Evolutionary conservation across 192 early-diverging fungal species (phyloP).

Genomic region (Chytriomyces sp.): DNA sequence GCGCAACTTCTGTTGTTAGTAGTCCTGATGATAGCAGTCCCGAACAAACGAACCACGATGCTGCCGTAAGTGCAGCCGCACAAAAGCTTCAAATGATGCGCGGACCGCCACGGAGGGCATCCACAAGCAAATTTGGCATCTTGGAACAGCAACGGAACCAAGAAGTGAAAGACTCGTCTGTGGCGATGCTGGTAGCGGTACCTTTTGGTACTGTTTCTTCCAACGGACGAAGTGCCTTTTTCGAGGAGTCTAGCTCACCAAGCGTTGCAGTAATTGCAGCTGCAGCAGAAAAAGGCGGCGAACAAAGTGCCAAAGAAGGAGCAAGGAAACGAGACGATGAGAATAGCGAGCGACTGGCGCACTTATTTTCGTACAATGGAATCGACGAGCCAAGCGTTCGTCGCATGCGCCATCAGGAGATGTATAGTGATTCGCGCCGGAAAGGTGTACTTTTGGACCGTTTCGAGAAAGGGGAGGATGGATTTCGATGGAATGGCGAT

Average conservation of each 20-base stretch:
- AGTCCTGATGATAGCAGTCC: too few species aligned
- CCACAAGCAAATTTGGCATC: too few species aligned
- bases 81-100: too few species aligned
- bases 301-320: too few species aligned
- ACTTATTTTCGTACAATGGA: neutral
- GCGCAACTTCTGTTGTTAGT: too few species aligned
- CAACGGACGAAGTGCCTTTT: neutral
- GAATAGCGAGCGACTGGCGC: neutral
- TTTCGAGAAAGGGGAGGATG: neutral
- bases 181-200: neutral
- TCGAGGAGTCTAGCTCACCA: neutral
- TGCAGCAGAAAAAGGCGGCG: too few species aligned
- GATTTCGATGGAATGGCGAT: neutral
- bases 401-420: neutral
- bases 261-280: neutral
- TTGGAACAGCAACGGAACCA: too few species aligned
- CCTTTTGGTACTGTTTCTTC: neutral
- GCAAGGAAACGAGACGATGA: too few species aligned
- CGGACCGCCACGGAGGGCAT: too few species aligned
- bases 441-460: neutral
- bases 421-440: neutral
- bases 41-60: too few species aligned
- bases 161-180: neutral
- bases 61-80: too few species aligned
- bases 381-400: neutral